Evolutionary conservation across 2,329 filamentous ascomycete genomes (phyloP).

Genomic region (Esteya vermicola): DNA sequence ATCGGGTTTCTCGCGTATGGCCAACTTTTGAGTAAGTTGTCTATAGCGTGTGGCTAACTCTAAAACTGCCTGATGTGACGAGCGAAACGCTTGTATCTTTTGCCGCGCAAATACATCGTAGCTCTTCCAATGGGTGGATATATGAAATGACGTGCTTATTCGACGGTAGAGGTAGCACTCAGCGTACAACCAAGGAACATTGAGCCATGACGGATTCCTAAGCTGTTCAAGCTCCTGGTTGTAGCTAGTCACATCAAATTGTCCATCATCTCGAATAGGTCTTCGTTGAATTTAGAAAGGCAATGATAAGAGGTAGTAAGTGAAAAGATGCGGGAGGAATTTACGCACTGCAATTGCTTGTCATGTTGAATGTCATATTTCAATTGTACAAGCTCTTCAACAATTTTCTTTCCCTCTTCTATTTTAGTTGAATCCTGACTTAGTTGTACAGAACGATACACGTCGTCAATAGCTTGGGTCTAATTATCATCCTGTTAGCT

Average conservation of each 20-base stretch:
- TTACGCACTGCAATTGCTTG: slow-evolving; percentile 37
- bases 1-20: slow-evolving; percentile 29
- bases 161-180: slow-evolving; percentile 95
- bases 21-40: slow-evolving; percentile 53
- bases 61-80: slow-evolving; percentile 58
- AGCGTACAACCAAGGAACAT: slow-evolving; percentile 73
- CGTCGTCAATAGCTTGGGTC: slow-evolving; percentile 88
- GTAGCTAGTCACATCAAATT: slow-evolving; percentile 62
- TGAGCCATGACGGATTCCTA: slow-evolving; percentile 66
- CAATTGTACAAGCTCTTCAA: slow-evolving; percentile 62
- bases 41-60: slow-evolving; percentile 27
- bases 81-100: slow-evolving; percentile 85
- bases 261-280: slow-evolving; percentile 63
- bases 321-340: neutral
- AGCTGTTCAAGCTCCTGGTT: slow-evolving; percentile 72
- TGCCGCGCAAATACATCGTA: slow-evolving; percentile 86
- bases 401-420: slow-evolving; percentile 74
- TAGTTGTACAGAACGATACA: slow-evolving; percentile 59
- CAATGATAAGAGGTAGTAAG: neutral
- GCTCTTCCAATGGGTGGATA: slow-evolving; percentile 68
- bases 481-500: too few species aligned
- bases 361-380: slow-evolving; percentile 96
- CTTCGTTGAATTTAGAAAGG: slow-evolving; percentile 22
- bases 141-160: slow-evolving; percentile 62
- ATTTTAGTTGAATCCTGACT: slow-evolving; percentile 48